Evolutionary conservation across 2,329 filamentous ascomycete species (phyloP), one percentile per base, ranked within the genome.

Genomic region (Alternaria infectoria): DNA sequence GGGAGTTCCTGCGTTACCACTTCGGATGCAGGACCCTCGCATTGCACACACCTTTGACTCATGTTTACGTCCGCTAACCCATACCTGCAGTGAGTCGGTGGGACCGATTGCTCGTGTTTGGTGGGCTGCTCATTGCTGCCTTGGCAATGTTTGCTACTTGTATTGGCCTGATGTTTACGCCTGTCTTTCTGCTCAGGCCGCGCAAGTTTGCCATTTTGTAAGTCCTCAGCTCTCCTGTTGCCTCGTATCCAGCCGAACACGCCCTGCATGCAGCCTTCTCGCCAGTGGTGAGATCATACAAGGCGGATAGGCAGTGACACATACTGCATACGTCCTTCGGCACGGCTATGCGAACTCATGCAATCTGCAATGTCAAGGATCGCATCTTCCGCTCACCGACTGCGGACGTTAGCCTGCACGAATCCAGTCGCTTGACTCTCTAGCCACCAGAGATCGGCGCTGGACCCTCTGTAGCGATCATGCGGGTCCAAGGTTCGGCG

Each of bases 121-220:
- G 88, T 69, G 70, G 68, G 15, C 63, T 74, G 40, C 67, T 74
- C 21, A 56, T 74, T 36, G 71, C 71, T 65, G 70, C 96, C 68
- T 86, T 93, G 69, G 93, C 92, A 71, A 95, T 96, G 85, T 98
- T 99, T 85, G 89, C 96, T 79, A 89, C 97, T 74, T 94, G 92
- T 85, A 97, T 98, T 83, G 90, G 90, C 72, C 85, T 98, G 61
- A 95, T 97, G 83, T 94, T 94, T 63, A 81, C 80, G 26, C 75
- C 75, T 58, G 86, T 94, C 64, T 86, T 97, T 70, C 87, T 92
- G 70, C 81, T 93, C 69, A 90, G 87, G 79, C 94, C 95, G 71
- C 89, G 92, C 82, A 99, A 98, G 86, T 97, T 99, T 85, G 94
- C 95, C 59, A 93, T 97, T 69, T 81, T 98, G 96, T 98, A 89